Base-by-base conservation (phyloP, 2,329 filamentous ascomycete species). In the Epichloe elymi region DNA sequence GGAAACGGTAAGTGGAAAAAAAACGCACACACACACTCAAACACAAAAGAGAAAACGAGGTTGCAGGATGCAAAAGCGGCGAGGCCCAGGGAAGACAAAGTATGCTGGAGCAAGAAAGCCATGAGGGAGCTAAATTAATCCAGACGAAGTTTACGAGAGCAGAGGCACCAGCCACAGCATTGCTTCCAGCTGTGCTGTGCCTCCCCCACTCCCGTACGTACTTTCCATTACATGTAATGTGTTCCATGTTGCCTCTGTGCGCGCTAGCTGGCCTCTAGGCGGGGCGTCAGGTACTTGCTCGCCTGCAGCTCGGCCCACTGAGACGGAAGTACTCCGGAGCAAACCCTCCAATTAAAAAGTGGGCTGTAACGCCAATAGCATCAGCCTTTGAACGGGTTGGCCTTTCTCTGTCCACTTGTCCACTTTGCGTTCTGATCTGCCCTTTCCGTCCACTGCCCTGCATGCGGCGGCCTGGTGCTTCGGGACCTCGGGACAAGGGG, bases 341-440 rank as follows among this genome's bases (percentile, higher is more conserved):
- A 46, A 45, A 49, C 1, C 42, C 46, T 15, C 46, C 51, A 46
- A 41, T 19, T 4, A 7, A 46, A 51, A 52, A 49, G 46, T 41
- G 46, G 50, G 37, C 23, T 40, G 10, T 20, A 26, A 38, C 36
- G 43, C 44, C 38, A 37, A 41, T 17, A 47, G 26, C 17, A 30
- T 15, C 20, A 12, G 37, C 46, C 26, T 30, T 30, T 30, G 26
- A 30, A 30, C 7, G 26, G 26, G 26, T 3, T 30, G 26, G 8
- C 26, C 8, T 30, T 23, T 17, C 39, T 41, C 39, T 20, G 10
- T 14, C 19, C 39, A 14, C n/a, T 41, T 12, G n/a, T 20, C 39
- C 17, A 5, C 39, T 20, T 14, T 30, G 8, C 26, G 26, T 30
- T 30, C 26, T 30, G 26, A 30, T 30, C 26, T 30, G 26, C 26